These are phyloP conservation scores for Trichoderma asperellum DNA, from an alignment of 2,329 filamentous ascomycete species.

Conservation along the genomic window DNA sequence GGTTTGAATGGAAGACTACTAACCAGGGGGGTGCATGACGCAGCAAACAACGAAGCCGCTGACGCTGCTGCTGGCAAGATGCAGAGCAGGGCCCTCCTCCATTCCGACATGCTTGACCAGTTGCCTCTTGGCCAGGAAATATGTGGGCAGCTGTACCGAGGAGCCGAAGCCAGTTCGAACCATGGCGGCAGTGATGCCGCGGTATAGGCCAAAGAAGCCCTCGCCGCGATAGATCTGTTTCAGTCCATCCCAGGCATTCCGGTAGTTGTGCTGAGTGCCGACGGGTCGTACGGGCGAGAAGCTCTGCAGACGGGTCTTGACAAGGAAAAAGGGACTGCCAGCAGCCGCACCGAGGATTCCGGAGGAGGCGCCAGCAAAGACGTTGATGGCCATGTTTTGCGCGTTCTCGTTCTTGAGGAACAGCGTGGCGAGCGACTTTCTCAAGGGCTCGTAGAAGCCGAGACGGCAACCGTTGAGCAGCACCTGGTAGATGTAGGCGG, in stretches of 20 bases:
- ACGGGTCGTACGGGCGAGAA: constrained; percentile 91
- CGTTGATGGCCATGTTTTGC: constrained; percentile 88
- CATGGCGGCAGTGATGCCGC: constrained; percentile 91
- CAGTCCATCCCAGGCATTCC: constrained; percentile 82
- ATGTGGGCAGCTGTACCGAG: constrained; percentile 94
- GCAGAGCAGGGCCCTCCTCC: constrained; percentile 86
- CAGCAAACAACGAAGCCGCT: constrained; percentile 97
- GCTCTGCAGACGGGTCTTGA: constrained; percentile 95
- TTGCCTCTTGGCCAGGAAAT: constrained; percentile 94
- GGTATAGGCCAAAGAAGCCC: constrained; percentile 80
- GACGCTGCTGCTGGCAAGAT: constrained; percentile 83
- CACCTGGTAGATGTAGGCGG: constrained; percentile 95
- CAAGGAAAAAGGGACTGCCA: constrained; percentile 94
- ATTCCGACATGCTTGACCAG: constrained; percentile 82
- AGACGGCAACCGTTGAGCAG: constrained; percentile 94
- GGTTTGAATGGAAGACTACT: constrained; percentile 35
- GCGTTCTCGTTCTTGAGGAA: constrained; percentile 73
- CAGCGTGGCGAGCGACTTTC: constrained; percentile 68
- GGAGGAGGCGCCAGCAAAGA: constrained; percentile 86
- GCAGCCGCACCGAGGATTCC: constrained; percentile 91
- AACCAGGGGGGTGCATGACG: constrained; percentile 95
- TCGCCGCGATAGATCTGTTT: constrained; percentile 76
- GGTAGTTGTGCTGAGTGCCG: constrained; percentile 94
- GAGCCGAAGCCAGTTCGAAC: constrained; percentile 94
- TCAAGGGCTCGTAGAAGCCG: constrained; percentile 96